A percentile compares a stretch with the other conserved stretches of the same genome.
These are phyloP conservation scores for Hansenula lynferdii DNA, from an alignment of 1,139 yeast species.

Conservation along the genomic window DNA sequence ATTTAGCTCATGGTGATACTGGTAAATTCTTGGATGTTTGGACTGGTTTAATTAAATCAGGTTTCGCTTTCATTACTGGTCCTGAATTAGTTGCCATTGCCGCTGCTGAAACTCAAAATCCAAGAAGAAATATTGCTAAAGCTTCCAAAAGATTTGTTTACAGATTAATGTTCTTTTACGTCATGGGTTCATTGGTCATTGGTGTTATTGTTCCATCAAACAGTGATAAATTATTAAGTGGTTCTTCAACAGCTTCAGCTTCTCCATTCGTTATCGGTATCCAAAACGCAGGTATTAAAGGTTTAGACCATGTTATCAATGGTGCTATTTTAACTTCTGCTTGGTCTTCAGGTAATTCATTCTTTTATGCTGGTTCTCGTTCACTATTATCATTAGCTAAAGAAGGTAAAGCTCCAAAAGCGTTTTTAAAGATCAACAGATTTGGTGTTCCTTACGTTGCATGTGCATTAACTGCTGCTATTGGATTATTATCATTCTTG, in stretches of 20 bases:
- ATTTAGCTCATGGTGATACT: constrained; percentile 45
- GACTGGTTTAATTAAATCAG: constrained; percentile 51
- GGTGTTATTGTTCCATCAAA: constrained; percentile 53
- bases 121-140: constrained; percentile 63
- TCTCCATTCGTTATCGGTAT: constrained; percentile 53
- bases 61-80: constrained; percentile 68
- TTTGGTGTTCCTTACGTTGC: constrained; percentile 51
- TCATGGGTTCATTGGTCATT: constrained; percentile 51
- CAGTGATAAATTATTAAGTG: constrained; percentile 40
- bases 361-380: constrained; percentile 54
- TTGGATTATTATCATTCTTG: constrained; percentile 26
- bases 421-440: constrained; percentile 36
- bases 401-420: constrained; percentile 53
- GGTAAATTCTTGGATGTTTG: constrained; percentile 74
- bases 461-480: constrained; percentile 31
- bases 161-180: constrained; percentile 62
- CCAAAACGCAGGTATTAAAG: constrained; percentile 36
- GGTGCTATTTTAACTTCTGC: constrained; percentile 47
- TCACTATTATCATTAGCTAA: constrained; percentile 50
- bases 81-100: constrained; percentile 78
- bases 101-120: constrained; percentile 73
- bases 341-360: constrained; percentile 57
- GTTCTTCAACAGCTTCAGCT: constrained; percentile 44
- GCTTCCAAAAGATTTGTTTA: constrained; percentile 72
- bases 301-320: constrained; percentile 51